These are phyloP conservation scores for Nicotiana rustica DNA, from an alignment of 305 asterid genomes.

Conservation along the genomic window DNA sequence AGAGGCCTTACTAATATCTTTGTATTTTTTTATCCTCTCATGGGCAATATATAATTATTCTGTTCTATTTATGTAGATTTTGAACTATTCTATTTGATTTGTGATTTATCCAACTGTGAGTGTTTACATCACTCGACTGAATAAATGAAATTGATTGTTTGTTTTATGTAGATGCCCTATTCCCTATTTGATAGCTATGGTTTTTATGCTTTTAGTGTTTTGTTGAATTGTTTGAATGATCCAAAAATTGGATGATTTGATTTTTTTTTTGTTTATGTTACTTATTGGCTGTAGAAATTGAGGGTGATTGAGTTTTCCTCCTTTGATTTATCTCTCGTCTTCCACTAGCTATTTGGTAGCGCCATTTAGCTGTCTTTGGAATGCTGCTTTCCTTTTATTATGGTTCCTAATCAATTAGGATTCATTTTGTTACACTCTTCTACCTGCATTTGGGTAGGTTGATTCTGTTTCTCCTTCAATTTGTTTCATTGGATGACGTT, in stretches of 20 bases:
- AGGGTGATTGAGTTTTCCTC: neutral
- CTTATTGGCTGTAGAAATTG: no score
- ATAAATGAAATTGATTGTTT: neutral
- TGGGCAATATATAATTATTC: neutral
- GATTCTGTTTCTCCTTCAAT: neutral
- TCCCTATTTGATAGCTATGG: no score
- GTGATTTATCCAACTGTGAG: neutral
- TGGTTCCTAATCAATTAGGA: slow-evolving; percentile 6
- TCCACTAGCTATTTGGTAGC: neutral
- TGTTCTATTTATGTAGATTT: neutral
- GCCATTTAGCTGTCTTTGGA: neutral
- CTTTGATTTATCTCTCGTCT: neutral
- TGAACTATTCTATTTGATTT: neutral
- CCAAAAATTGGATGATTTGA: neutral
- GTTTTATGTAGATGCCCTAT: neutral
- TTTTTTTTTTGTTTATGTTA: neutral
- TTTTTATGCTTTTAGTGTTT: neutral
- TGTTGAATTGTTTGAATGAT: neutral
- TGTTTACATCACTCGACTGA: neutral
- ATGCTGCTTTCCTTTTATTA: neutral
- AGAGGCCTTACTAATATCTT: neutral
- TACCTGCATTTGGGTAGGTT: neutral
- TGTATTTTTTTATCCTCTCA: neutral
- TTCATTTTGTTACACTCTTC: neutral
- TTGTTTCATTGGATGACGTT: neutral